These are phyloP conservation scores for Rhynchospora breviuscula DNA, from an alignment of 176 grass and related monocot species.

Conservation along the genomic window DNA sequence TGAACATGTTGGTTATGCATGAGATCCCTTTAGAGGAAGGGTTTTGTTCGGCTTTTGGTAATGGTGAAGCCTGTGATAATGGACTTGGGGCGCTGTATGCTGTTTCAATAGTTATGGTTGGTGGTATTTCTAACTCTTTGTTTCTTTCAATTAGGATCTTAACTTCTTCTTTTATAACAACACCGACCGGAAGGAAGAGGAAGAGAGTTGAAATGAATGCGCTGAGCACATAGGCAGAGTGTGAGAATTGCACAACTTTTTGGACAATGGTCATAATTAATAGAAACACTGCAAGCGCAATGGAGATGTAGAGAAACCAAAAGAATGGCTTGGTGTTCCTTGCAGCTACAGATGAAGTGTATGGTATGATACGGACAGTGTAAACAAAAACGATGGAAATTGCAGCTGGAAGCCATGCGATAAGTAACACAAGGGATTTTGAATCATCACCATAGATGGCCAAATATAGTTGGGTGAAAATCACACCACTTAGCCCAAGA, in stretches of 20 bases:
- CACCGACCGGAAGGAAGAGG: constrained; percentile 54
- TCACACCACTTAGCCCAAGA: constrained; percentile 63
- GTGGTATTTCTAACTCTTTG: constrained; percentile 17
- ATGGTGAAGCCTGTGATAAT: neutral
- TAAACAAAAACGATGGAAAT: constrained; percentile 62
- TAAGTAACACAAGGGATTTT: constrained; percentile 54
- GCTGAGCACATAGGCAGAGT: constrained; percentile 19
- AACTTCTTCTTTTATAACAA: constrained; percentile 63
- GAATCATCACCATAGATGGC: constrained; percentile 55
- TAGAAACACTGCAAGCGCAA: constrained; percentile 53
- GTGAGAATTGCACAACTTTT: constrained; percentile 29
- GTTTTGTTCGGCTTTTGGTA: neutral
- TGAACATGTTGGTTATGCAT: constrained; percentile 35
- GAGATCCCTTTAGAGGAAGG: neutral
- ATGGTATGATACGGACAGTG: constrained; percentile 55
- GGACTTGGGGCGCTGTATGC: neutral
- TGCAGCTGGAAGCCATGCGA: constrained; percentile 67
- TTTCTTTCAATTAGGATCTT: constrained; percentile 38
- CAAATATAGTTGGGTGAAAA: constrained; percentile 67
- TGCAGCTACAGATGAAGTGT: constrained; percentile 3
- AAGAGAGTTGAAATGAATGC: constrained; percentile 38
- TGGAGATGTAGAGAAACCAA: constrained; percentile 78
- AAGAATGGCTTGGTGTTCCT: constrained; percentile 49
- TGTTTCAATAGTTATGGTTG: constrained; percentile 33
- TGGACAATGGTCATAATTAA: constrained; percentile 52